Percentiles rank a stretch among this genome's conserved stretches.
Evolutionary conservation across 2,329 filamentous ascomycete genomes (phyloP).

Genomic region (Penicillium griseofulvum): DNA sequence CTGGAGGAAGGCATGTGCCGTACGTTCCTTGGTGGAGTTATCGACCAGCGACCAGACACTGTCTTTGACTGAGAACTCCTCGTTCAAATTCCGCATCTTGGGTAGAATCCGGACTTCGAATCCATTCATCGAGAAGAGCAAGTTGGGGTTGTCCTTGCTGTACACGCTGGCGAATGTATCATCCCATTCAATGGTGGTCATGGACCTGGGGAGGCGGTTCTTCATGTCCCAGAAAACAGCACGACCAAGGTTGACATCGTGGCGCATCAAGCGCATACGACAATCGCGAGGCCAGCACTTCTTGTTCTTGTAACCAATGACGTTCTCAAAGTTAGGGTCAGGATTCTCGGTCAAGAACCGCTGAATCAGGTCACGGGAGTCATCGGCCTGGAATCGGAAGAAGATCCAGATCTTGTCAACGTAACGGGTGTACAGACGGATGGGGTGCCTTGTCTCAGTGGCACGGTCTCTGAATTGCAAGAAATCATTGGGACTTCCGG

Average conservation of each 20-base stretch:
- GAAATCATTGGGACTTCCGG: constrained; percentile 94
- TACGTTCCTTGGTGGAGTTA: constrained; percentile 94
- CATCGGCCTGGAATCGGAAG: constrained; percentile 87
- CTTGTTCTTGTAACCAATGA: constrained; percentile 98
- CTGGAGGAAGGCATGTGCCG: constrained; percentile 94
- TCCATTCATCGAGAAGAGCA: constrained; percentile 96
- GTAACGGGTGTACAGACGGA: constrained; percentile 95
- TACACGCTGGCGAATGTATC: constrained; percentile 98
- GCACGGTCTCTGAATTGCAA: constrained; percentile 92
- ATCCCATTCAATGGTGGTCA: constrained; percentile 98
- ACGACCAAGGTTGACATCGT: constrained; percentile 95
- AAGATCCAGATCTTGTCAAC: constrained; percentile 99
- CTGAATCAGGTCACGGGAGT: constrained; percentile 93
- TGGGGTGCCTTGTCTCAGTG: constrained; percentile 89
- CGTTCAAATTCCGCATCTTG: constrained; percentile 90
- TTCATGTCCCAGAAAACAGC: constrained; percentile 99
- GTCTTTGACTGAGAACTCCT: constrained; percentile 96
- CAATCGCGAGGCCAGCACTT: constrained; percentile 99
- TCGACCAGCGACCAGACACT: constrained; percentile 98
- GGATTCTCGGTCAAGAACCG: constrained; percentile 97
- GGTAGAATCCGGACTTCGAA: constrained; percentile 96
- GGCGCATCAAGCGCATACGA: constrained; percentile 95
- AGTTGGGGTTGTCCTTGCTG: constrained; percentile 93
- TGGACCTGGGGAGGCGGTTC: constrained; percentile 87
- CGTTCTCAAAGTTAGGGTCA: constrained; percentile 98